These are phyloP conservation scores for Neurospora sp. DNA, from an alignment of 495 filamentous ascomycete species.

Conservation along the genomic window DNA sequence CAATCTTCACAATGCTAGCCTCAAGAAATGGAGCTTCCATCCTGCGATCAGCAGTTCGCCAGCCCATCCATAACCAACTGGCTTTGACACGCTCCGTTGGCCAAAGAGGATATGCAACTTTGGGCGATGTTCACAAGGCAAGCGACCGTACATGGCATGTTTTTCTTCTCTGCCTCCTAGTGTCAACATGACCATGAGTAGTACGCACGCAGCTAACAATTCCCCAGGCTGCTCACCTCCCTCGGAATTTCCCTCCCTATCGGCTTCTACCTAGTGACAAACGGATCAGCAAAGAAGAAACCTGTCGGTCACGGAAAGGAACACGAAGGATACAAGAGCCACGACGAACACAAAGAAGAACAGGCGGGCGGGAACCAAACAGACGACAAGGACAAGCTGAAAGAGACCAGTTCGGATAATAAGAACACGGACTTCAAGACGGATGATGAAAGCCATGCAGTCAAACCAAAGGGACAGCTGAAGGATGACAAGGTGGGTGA, in stretches of 20 bases:
- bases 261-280: slow-evolving; percentile 2
- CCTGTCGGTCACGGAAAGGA: not conserved
- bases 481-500: not conserved
- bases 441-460: not conserved
- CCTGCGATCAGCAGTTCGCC: slow-evolving; percentile 1
- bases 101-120: slow-evolving; percentile 8
- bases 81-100: not conserved
- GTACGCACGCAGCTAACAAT: not conserved
- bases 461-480: not conserved
- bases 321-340: not conserved
- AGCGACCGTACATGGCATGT: slow-evolving; percentile 15
- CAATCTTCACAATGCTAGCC: not conserved
- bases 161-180: not conserved
- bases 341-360: not conserved
- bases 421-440: not conserved
- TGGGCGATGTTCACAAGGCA: not conserved
- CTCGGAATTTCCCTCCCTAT: slow-evolving; percentile 9
- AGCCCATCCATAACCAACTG: not conserved
- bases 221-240: slow-evolving; percentile 9
- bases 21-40: not conserved
- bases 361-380: slow-evolving; percentile 23
- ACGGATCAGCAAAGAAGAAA: not conserved
- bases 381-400: not conserved
- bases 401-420: not conserved
- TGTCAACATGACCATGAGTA: not conserved